Evolutionary conservation across 2,329 filamentous ascomycete species (phyloP).

Genomic region (Beauveria sp.): DNA sequence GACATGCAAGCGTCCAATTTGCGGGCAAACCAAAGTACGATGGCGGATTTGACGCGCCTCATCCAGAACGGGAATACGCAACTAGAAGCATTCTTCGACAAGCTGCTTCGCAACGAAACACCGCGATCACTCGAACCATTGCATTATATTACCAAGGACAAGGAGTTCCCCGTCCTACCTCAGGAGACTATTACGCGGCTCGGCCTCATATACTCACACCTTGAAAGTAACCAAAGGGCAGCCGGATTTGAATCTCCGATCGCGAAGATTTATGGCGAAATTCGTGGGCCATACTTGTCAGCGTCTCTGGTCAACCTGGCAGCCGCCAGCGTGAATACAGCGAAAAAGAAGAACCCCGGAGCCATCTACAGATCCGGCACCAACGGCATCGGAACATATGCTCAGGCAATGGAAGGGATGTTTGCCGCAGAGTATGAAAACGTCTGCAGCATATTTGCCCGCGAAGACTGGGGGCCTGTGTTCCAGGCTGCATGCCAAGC

Average conservation of each 20-base stretch:
- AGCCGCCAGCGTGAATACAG: conserved; percentile 74
- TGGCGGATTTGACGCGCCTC: conserved; percentile 69
- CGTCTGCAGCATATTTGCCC: conserved; percentile 76
- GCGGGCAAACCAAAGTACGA: conserved; percentile 83
- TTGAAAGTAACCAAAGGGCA: conserved; percentile 53
- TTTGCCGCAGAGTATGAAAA: conserved; percentile 87
- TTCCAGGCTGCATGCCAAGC: conserved; percentile 73
- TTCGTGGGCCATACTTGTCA: conserved; percentile 80
- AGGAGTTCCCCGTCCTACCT: conserved; percentile 72
- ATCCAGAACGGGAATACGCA: conserved; percentile 74
- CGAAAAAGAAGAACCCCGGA: conserved; percentile 73
- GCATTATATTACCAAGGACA: conserved; percentile 85
- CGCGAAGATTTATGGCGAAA: conserved; percentile 77
- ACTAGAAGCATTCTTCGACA: conserved; percentile 76
- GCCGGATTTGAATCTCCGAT: conserved; percentile 57
- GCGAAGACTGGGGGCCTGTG: conserved; percentile 75
- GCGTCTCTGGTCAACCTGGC: conserved; percentile 78
- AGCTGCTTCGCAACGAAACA: conserved; percentile 66
- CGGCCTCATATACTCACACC: conserved; percentile 69
- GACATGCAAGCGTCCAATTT: conserved; percentile 89
- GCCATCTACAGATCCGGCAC: conserved; percentile 81
- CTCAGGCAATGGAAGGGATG: conserved; percentile 77
- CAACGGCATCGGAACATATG: conserved; percentile 87
- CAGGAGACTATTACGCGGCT: conserved; percentile 70
- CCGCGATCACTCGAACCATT: conserved; percentile 78